A percentile compares a stretch with the other conserved stretches of the same genome.
Evolutionary conservation across 2,329 filamentous ascomycete species (phyloP).

Genomic region (Sporothrix brunneoviolacea): DNA sequence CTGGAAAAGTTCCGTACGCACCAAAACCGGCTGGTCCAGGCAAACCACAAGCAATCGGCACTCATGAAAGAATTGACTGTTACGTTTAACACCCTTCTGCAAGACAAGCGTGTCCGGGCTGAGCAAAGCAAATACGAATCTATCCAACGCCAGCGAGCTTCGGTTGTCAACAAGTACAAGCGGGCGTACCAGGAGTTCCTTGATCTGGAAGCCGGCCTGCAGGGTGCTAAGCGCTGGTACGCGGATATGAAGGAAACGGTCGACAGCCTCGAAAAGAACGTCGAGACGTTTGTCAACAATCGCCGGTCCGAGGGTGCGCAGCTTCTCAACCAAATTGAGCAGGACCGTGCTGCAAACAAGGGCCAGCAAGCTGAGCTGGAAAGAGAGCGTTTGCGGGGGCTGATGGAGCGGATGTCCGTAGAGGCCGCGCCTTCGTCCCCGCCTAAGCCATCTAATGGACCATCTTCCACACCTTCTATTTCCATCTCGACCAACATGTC

Average conservation of each 20-base stretch:
- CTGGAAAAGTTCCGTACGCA: constrained; percentile 96
- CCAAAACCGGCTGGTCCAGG: constrained; percentile 83
- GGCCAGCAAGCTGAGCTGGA: constrained; percentile 67
- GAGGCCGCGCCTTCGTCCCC: constrained; percentile 49
- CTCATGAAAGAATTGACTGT: constrained; percentile 91
- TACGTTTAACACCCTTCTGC: constrained; percentile 78
- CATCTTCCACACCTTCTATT: neutral
- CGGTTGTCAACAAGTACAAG: constrained; percentile 81
- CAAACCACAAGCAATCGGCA: constrained; percentile 89
- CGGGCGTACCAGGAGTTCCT: constrained; percentile 88
- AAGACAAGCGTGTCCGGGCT: constrained; percentile 86
- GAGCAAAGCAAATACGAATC: constrained; percentile 94
- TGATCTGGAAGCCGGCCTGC: constrained; percentile 77
- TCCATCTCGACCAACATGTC: constrained; percentile 18
- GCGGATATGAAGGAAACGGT: constrained; percentile 93
- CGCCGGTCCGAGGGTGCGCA: constrained; percentile 84
- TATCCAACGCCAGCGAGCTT: constrained; percentile 73
- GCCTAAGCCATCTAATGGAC: constrained; percentile 26
- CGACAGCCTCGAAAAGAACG: constrained; percentile 87
- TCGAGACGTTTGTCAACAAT: constrained; percentile 95
- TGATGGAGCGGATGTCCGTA: constrained; percentile 96
- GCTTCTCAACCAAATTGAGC: constrained; percentile 80
- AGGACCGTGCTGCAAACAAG: constrained; percentile 59
- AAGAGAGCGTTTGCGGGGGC: constrained; percentile 72
- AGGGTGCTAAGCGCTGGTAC: constrained; percentile 89